Evolutionary conservation across 306 rosid species (phyloP).

Genomic region (Prunus dulcis): DNA sequence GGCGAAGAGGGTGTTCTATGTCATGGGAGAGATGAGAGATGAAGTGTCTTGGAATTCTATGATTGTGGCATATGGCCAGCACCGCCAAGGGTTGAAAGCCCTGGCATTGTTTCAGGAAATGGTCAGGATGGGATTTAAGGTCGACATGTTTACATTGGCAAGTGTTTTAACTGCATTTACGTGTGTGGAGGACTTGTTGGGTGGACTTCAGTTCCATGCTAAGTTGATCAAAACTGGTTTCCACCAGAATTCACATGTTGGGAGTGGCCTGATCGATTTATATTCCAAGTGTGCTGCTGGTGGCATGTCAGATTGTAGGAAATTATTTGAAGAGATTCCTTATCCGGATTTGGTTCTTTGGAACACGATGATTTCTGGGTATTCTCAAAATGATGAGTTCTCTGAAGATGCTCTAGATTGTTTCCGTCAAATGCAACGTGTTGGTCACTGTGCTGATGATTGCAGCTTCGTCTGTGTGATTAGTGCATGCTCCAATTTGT

Average conservation of each 20-base stretch:
- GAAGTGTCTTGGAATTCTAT: slow-evolving; percentile 80
- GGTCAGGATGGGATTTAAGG: slow-evolving; percentile 42
- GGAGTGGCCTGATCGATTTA: slow-evolving; percentile 78
- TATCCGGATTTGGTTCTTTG: slow-evolving; percentile 75
- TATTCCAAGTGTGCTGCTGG: slow-evolving; percentile 73
- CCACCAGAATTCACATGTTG: slow-evolving; percentile 70
- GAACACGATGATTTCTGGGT: slow-evolving; percentile 89
- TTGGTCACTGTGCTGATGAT: slow-evolving; percentile 64
- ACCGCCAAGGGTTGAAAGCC: slow-evolving; percentile 57
- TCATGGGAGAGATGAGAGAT: slow-evolving; percentile 55
- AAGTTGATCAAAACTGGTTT: slow-evolving; percentile 74
- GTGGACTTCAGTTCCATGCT: slow-evolving; percentile 80
- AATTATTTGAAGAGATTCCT: slow-evolving; percentile 64
- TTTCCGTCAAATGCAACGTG: slow-evolving; percentile 56
- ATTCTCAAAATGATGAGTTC: slow-evolving; percentile 59
- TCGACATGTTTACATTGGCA: slow-evolving; percentile 81
- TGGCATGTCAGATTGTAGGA: slow-evolving; percentile 58
- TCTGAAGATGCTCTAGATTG: slow-evolving; percentile 60
- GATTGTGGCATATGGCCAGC: slow-evolving; percentile 71
- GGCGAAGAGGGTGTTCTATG: slow-evolving; percentile 37
- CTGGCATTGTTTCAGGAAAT: slow-evolving; percentile 60
- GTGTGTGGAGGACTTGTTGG: slow-evolving; percentile 55
- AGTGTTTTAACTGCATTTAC: slow-evolving; percentile 81
- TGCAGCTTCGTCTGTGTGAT: slow-evolving; percentile 68
- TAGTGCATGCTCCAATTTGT: slow-evolving; percentile 77